Evolutionary conservation across 305 asterid species (phyloP).

Genomic region (Solanum hybrid): DNA sequence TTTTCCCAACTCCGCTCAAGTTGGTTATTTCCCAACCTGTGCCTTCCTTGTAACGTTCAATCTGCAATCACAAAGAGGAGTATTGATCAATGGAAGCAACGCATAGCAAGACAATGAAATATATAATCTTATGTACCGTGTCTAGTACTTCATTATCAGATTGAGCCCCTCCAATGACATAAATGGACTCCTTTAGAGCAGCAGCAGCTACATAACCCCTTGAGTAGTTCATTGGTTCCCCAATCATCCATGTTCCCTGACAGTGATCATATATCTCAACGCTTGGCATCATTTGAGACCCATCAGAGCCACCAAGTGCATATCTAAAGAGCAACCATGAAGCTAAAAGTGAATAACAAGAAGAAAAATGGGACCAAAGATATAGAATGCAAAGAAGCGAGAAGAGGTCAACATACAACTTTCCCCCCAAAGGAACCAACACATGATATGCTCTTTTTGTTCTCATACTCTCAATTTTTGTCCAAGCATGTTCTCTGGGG

Average conservation of each 20-base stretch:
- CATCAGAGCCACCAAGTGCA: slow-evolving; percentile 64
- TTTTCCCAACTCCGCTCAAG: slow-evolving; percentile 36
- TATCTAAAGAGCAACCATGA: slow-evolving; percentile 33
- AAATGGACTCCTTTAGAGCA: slow-evolving; percentile 43
- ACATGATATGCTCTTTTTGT: slow-evolving; percentile 55
- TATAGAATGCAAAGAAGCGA: neutral
- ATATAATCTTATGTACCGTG: slow-evolving; percentile 22
- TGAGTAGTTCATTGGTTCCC: slow-evolving; percentile 45
- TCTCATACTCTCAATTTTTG: slow-evolving; percentile 45
- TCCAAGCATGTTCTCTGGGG: slow-evolving; percentile 79
- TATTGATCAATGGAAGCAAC: neutral
- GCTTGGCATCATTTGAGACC: slow-evolving; percentile 29
- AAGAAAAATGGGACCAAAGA: neutral
- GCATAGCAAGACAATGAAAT: neutral
- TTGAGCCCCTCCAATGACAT: slow-evolving; percentile 57
- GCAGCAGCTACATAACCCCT: slow-evolving; percentile 52
- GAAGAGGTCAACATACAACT: slow-evolving; percentile 36
- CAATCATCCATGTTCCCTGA: slow-evolving; percentile 44
- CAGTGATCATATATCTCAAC: slow-evolving; percentile 74
- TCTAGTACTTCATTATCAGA: slow-evolving; percentile 23
- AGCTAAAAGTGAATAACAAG: neutral
- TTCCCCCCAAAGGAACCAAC: slow-evolving; percentile 51
- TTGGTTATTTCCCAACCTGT: slow-evolving; percentile 49
- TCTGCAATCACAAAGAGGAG: slow-evolving; percentile 22
- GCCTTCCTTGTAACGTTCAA: slow-evolving; percentile 63